Percentiles rank a stretch among this genome's conserved stretches.
phyloP scores from a whole-genome alignment of 2,329 filamentous ascomycete species.

The Fusarium mundagurra region DNA sequence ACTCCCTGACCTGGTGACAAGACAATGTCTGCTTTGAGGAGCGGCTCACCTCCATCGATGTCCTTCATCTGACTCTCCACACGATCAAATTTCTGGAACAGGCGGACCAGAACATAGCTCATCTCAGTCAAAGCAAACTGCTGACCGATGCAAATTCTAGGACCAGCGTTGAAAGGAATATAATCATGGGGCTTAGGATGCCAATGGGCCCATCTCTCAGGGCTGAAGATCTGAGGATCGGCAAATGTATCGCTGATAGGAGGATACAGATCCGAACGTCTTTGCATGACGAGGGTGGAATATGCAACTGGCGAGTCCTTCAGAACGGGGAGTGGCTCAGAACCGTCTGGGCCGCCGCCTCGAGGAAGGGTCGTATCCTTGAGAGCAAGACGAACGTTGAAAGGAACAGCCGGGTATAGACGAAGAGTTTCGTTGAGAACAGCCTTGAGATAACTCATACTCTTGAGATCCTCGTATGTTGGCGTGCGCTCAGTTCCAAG shows the following conservation, averaged over 20 bases:
- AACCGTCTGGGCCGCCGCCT: slow-evolving; percentile 73
- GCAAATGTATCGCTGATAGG: slow-evolving; percentile 56
- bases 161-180: slow-evolving; percentile 79
- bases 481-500: slow-evolving; percentile 72
- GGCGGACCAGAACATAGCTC: slow-evolving; percentile 74
- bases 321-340: slow-evolving; percentile 69
- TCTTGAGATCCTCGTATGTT: slow-evolving; percentile 84
- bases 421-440: slow-evolving; percentile 81
- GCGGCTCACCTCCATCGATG: slow-evolving; percentile 64
- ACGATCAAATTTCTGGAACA: slow-evolving; percentile 77
- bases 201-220: slow-evolving; percentile 73
- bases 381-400: slow-evolving; percentile 79
- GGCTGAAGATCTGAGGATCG: slow-evolving; percentile 64
- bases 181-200: slow-evolving; percentile 76
- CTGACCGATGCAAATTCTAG: slow-evolving; percentile 80
- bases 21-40: slow-evolving; percentile 68
- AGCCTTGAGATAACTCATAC: slow-evolving; percentile 83
- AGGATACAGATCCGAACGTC: slow-evolving; percentile 71
- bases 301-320: slow-evolving; percentile 75
- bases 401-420: slow-evolving; percentile 80
- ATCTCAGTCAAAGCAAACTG: slow-evolving; percentile 85
- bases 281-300: slow-evolving; percentile 77
- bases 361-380: slow-evolving; percentile 78
- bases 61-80: slow-evolving; percentile 67
- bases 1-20: slow-evolving; percentile 69